Evolutionary conservation across 2,329 filamentous ascomycete species (phyloP), one percentile per base, ranked within the genome.

Genomic region (Pyrenophora tritici-repentis): DNA sequence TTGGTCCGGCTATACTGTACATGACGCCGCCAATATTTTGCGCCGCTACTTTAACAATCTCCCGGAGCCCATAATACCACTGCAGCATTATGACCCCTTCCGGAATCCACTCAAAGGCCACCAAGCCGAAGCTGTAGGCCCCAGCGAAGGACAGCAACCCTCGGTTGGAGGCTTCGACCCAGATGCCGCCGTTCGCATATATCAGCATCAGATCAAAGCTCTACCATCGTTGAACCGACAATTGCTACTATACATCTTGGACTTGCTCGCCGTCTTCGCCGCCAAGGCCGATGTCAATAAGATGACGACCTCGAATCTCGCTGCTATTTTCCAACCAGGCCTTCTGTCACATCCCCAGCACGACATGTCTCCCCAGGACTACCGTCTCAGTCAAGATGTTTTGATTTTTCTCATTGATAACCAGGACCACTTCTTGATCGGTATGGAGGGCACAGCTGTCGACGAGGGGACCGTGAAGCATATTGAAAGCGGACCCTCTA

Each of bases 371-470:
- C 94, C 94, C 0, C 85, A 89, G 50, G 93, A 97, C 69, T 99
- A 99, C 72, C 87, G 91, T 26, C 79, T 99, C 5, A 97, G 95
- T 70, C 94, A 99, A 79, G 93, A 94, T 66, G 93, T 99, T 16
- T 83, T 99, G 58, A 96, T 99, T 42, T 99, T 99, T 74, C 78
- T 99, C 62, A 99, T 99, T 61, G 92, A 97, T 70, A 96, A 99
- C 66, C 94, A 99, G 73, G 94, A 99, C 68, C 90, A 96, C 74
- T 99, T 99, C 79, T 79, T 99, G 59, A 95, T 99, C 59, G 94
- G 94, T 47, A 99, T 99, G 94, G 90, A 91, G 70, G 94, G 94
- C 37, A 97, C 92, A n/a, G 92, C 86, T n/a, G 90, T 92, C n/a
- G 92, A 97, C 69, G 90, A 95, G 69, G 86, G 85, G 54, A 86